These are phyloP conservation scores for Saitozyma podzolica DNA, from an alignment of 768 basidiomycete species.

Conservation along the genomic window DNA sequence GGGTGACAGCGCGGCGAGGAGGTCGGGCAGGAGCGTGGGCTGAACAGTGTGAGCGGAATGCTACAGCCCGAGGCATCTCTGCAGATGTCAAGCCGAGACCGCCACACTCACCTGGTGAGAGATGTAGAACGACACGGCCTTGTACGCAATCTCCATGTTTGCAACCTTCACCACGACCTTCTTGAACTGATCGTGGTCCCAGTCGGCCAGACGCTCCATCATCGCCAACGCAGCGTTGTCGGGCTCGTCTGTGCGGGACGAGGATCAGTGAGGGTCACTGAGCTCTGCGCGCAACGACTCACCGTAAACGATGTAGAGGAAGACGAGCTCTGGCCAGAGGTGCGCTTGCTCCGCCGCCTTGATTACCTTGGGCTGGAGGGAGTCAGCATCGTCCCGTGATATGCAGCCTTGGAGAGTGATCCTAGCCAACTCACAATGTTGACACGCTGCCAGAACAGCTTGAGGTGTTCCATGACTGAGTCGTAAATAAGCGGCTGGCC, in stretches of 20 bases:
- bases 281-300: slow-evolving; percentile 63
- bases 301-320: slow-evolving; percentile 98
- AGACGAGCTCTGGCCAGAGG: slow-evolving; percentile 97
- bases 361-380: slow-evolving; percentile 80
- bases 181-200: slow-evolving; percentile 99
- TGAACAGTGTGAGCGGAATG: slow-evolving; percentile 62
- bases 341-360: slow-evolving; percentile 94
- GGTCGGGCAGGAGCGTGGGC: slow-evolving; percentile 87
- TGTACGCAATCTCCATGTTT: slow-evolving; percentile 98
- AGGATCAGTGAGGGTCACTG: slow-evolving; percentile 11
- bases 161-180: slow-evolving; percentile 94
- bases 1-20: slow-evolving; percentile 85
- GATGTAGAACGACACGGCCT: slow-evolving; percentile 57
- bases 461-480: slow-evolving; percentile 96
- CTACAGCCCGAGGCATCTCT: background rate
- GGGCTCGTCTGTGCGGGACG: slow-evolving; percentile 50
- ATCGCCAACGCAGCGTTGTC: slow-evolving; percentile 97
- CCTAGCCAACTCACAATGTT: slow-evolving; percentile 63
- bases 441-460: slow-evolving; percentile 82
- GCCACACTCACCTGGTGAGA: slow-evolving; percentile 26
- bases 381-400: background rate
- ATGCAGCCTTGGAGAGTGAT: background rate
- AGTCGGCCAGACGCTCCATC: slow-evolving; percentile 98
- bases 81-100: background rate
- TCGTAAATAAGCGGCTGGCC: slow-evolving; percentile 12